Conservation (phyloP, 495 filamentous ascomycete species). For the Aspergillus taichungensis region DNA sequence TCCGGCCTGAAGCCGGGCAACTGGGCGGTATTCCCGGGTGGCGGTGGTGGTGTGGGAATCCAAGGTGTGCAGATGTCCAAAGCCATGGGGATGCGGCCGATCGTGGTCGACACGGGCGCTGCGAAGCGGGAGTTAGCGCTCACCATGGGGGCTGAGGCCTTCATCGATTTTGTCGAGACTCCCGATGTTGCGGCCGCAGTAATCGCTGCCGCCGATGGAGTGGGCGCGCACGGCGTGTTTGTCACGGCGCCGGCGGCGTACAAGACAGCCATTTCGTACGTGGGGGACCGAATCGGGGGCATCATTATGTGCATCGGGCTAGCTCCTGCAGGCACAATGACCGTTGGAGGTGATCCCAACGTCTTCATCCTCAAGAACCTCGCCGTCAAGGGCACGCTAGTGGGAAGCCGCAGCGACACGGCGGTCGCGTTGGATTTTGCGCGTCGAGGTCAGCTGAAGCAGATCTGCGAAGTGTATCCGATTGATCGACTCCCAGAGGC, state of each 20-base stretch:
- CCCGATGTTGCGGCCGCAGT: constrained; percentile 28
- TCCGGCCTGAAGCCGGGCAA: constrained; percentile 46
- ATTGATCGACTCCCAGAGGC: constrained; percentile 31
- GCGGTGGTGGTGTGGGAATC: constrained; percentile 56
- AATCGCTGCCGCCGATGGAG: constrained; percentile 32
- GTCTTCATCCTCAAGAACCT: constrained; percentile 35
- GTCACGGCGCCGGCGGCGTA: constrained; percentile 43
- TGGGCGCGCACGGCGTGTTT: constrained; percentile 43
- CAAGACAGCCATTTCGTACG: constrained; percentile 24
- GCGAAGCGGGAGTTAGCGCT: constrained; percentile 30
- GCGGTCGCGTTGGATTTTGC: constrained; percentile 39
- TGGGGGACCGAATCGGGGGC: constrained; percentile 33
- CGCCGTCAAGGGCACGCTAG: constrained; percentile 38
- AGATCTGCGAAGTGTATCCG: constrained; percentile 34
- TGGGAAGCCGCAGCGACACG: constrained; percentile 39
- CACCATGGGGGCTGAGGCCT: constrained; percentile 43
- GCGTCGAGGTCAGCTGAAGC: constrained; percentile 30
- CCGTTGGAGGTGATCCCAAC: constrained; percentile 34
- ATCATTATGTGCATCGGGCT: constrained; percentile 41
- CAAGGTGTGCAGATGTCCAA: constrained; percentile 52
- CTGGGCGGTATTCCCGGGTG: constrained; percentile 46
- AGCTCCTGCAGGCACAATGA: constrained; percentile 20
- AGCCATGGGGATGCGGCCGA: constrained; percentile 45
- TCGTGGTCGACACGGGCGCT: constrained; percentile 41
- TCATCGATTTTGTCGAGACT: constrained; percentile 39